Base-by-base conservation (phyloP, 768 basidiomycete species). In the Rhodosporidiobolus sp. region DNA sequence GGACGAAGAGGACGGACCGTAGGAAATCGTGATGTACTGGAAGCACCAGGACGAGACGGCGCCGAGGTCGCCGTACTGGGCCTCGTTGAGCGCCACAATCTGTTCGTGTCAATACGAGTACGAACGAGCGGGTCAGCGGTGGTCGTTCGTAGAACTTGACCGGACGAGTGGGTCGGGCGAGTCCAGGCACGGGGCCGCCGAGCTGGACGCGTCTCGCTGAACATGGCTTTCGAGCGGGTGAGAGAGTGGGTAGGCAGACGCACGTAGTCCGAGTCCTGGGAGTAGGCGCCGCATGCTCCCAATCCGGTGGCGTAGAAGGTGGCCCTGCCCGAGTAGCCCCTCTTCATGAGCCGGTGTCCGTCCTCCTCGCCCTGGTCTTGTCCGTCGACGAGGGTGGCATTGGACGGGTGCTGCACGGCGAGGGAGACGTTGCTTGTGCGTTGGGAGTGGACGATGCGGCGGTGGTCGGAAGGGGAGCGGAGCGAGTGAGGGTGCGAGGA, bases 1-100 rank as follows among this genome's bases (percentile, higher is more conserved):
- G 35, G 45, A 32, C 0, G 30, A 20, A 30, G 7, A 38, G 19
- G 30, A 34, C 55, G 63, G 35, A 76, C 74, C 63, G 76, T 81
- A 77, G 72, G 77, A 80, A 52, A 86, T 83, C 35, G 84, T 84
- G 70, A 86, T 82, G 69, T 76, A 82, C 57, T 84, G 78, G 75
- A 82, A 83, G 75, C 86, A 86, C 66, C 67, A 73, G 7, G 59
- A 43, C 12, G 72, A 74, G 53, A 76, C 57, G 11, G 67, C 69
- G 34, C 73, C 76, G 17, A 58, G 24, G 57, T 74, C 70, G 16
- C 76, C 76, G 58, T 76, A 76, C 61, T 74, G 72, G 11, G 50
- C 72, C 26, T 35, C 54, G 64, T 76, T 76, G 30, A 76, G 59
- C 17, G 75, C 75, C 11, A 76, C 75, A 30, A 73, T 76, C 67